Percentiles rank a stretch among this genome's conserved stretches.
These are phyloP conservation scores for Wickerhamomyces pijperi DNA, from an alignment of 805 yeast species.

Conservation along the genomic window DNA sequence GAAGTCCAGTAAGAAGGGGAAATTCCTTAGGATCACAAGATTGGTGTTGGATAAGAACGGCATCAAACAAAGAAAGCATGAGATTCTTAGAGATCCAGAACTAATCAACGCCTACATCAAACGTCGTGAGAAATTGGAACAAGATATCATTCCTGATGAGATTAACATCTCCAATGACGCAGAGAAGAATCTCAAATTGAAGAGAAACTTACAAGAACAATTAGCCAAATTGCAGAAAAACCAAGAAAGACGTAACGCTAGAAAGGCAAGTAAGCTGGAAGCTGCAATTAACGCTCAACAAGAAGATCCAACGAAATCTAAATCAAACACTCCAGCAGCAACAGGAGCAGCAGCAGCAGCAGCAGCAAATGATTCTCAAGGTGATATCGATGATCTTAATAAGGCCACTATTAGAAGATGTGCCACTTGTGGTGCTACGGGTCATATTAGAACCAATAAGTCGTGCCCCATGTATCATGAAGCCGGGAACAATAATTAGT, in stretches of 20 bases:
- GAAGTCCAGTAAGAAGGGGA: constrained; percentile 13
- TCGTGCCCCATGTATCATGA: constrained; percentile 82
- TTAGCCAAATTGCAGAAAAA: constrained; percentile 75
- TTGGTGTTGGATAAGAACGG: constrained; percentile 79
- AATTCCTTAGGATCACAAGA: constrained; percentile 57
- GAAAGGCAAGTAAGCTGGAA: constrained; percentile 38
- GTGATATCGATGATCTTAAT: constrained; percentile 23
- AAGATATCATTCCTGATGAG: constrained; percentile 62
- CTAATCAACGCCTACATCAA: constrained; percentile 77
- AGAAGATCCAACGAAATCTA: too few species aligned
- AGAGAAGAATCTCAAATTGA: constrained; percentile 68
- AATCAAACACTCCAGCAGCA: background rate
- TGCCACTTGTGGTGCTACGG: constrained; percentile 90
- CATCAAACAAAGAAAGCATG: constrained; percentile 69
- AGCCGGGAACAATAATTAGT: constrained; percentile 14
- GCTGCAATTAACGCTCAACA: constrained; percentile 3
- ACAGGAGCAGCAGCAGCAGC: background rate
- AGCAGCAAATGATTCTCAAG: constrained; percentile 10
- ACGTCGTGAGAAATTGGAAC: constrained; percentile 50
- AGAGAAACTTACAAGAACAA: constrained; percentile 70
- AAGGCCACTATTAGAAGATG: constrained; percentile 61
- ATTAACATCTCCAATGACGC: constrained; percentile 72
- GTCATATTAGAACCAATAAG: constrained; percentile 84
- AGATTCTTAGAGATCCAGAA: constrained; percentile 73
- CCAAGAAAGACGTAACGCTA: constrained; percentile 51